These are phyloP conservation scores for Populus euphratica DNA, from an alignment of 345 rosid species.

Conservation along the genomic window DNA sequence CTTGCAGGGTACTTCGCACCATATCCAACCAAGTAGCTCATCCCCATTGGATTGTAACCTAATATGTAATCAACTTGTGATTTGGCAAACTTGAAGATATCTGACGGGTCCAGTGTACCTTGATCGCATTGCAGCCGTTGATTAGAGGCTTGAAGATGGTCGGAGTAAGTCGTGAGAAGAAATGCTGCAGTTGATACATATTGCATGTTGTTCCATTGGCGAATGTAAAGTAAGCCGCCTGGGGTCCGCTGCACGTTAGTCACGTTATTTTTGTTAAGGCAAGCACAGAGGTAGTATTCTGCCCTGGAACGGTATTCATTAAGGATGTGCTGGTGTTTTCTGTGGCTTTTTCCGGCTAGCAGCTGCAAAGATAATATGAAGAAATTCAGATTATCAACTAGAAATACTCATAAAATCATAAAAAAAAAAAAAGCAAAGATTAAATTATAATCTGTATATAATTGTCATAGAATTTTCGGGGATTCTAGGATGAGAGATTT, in stretches of 20 bases:
- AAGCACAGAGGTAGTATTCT: conserved; percentile 74
- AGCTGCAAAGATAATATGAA: conserved; percentile 34
- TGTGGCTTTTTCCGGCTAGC: conserved; percentile 44
- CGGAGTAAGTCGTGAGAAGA: conserved; percentile 73
- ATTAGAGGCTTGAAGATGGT: conserved; percentile 40
- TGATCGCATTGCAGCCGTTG: conserved; percentile 43
- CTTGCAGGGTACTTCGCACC: conserved; percentile 62
- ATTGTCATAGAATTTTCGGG: no score
- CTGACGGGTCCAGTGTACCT: conserved; percentile 38
- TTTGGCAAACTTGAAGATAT: conserved; percentile 53
- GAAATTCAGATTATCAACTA: not conserved
- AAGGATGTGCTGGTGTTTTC: conserved; percentile 35
- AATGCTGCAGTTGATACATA: conserved; percentile 78
- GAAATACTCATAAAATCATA: no score
- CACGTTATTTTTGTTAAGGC: conserved; percentile 59
- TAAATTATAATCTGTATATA: no score
- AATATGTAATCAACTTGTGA: conserved; percentile 83
- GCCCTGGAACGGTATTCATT: conserved; percentile 67
- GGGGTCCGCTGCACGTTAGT: conserved; percentile 64
- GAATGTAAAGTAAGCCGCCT: conserved; percentile 66
- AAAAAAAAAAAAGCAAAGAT: no score
- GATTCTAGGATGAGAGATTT: no score
- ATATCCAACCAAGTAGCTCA: conserved; percentile 79
- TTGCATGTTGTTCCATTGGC: conserved; percentile 98
- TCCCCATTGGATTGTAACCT: conserved; percentile 77